phyloP scores from a whole-genome alignment of 148 eudicot genomes.

The Spergularia marina region DNA sequence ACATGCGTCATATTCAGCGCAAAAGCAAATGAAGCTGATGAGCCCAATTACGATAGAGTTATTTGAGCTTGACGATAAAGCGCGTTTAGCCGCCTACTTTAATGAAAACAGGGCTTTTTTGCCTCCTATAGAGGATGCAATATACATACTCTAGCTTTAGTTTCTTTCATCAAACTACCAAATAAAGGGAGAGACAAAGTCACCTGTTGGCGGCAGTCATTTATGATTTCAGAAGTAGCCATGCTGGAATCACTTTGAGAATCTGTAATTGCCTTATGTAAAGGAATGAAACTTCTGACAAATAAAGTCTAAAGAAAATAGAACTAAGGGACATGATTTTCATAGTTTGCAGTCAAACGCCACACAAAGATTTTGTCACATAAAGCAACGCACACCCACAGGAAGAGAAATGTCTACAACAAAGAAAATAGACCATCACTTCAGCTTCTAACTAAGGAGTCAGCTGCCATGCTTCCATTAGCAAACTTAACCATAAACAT shows the following conservation, averaged over 20 bases:
- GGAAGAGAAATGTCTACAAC: background rate
- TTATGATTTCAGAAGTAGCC: slow-evolving; percentile 59
- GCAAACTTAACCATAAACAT: background rate
- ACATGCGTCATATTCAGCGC: too few relatives aligned
- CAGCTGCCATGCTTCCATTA: background rate
- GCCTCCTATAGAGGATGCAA: too few relatives aligned
- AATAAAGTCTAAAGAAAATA: background rate
- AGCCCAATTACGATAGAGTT: too few relatives aligned
- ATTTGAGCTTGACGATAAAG: too few relatives aligned
- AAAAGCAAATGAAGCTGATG: too few relatives aligned
- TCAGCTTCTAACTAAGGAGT: background rate
- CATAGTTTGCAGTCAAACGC: background rate
- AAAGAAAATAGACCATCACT: background rate
- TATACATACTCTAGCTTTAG: too few relatives aligned
- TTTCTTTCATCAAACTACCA: background rate
- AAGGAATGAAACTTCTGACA: slow-evolving; percentile 27
- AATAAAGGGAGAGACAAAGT: slow-evolving; percentile 3
- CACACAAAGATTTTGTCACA: background rate
- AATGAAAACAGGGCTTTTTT: too few relatives aligned
- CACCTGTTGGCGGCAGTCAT: slow-evolving; percentile 84
- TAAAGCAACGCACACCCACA: background rate
- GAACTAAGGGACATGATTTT: background rate
- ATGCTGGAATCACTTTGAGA: slow-evolving; percentile 81
- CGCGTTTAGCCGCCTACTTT: too few relatives aligned
- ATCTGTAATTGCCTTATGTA: slow-evolving; percentile 45